phyloP scores from a whole-genome alignment of 2,329 filamentous ascomycete genomes.

The Thielaviopsis punctulata region DNA sequence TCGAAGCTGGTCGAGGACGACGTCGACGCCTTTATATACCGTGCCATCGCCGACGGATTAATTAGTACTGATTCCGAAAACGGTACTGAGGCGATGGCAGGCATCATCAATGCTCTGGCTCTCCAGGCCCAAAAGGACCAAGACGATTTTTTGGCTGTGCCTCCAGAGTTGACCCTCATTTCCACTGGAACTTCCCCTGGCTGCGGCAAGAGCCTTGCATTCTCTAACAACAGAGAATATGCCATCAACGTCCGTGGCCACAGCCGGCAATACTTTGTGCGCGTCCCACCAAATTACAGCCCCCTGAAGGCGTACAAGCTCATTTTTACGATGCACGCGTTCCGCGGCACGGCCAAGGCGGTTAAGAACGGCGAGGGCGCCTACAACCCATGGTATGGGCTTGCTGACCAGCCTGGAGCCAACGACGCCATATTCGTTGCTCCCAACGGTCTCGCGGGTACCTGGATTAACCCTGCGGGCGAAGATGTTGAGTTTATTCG shows the following conservation, averaged over 20 bases:
- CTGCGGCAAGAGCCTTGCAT: slow-evolving; percentile 19
- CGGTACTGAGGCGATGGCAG: neutral
- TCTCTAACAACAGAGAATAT: slow-evolving; percentile 18
- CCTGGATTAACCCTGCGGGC: slow-evolving; percentile 25
- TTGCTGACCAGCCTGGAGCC: slow-evolving; percentile 19
- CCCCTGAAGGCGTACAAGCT: slow-evolving; percentile 22
- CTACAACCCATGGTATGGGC: slow-evolving; percentile 21
- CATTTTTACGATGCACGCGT: slow-evolving; percentile 25
- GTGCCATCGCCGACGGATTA: neutral
- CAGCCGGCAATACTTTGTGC: slow-evolving; percentile 21
- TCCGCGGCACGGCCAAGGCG: slow-evolving; percentile 21
- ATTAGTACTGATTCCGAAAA: neutral
- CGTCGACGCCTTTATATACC: neutral
- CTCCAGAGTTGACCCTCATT: neutral
- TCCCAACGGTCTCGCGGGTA: slow-evolving; percentile 23
- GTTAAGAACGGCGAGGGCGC: slow-evolving; percentile 19
- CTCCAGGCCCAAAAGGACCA: neutral
- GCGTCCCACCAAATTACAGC: slow-evolving; percentile 24
- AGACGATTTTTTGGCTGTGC: neutral
- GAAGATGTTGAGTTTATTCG: slow-evolving; percentile 25
- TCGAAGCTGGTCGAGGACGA: neutral
- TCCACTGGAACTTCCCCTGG: slow-evolving; percentile 13
- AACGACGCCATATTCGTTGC: slow-evolving; percentile 24
- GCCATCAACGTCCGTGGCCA: slow-evolving; percentile 22
- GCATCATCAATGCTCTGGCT: neutral